Evolutionary conservation across 2,329 filamentous ascomycete species (phyloP).

Genomic region (Coniochaeta sp.): DNA sequence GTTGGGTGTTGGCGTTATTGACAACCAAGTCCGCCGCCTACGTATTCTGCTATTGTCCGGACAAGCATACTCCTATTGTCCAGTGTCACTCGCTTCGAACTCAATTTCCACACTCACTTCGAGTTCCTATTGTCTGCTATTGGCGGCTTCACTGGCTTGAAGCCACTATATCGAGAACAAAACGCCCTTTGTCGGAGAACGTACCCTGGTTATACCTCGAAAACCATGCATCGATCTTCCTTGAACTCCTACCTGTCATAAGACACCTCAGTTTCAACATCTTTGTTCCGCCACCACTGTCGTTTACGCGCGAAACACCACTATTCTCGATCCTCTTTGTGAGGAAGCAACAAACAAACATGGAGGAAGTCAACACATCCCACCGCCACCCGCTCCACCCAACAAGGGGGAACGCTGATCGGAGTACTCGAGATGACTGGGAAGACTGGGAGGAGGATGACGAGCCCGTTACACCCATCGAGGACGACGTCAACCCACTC

Average conservation of each 20-base stretch:
- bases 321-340: not conserved
- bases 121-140: not conserved
- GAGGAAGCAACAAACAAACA: constrained; percentile 9
- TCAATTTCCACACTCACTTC: not conserved
- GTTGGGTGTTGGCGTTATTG: not conserved
- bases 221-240: not conserved
- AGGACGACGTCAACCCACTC: constrained; percentile 24
- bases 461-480: constrained; percentile 31
- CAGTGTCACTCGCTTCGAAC: not conserved
- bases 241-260: not conserved
- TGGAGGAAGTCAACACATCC: constrained; percentile 16
- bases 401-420: constrained; percentile 6
- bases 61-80: not conserved
- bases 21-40: not conserved
- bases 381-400: constrained; percentile 12
- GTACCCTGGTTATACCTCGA: not conserved
- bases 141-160: not conserved
- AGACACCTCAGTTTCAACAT: not conserved
- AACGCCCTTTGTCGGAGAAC: not conserved
- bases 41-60: not conserved
- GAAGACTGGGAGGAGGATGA: constrained; percentile 50
- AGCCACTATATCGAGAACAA: not conserved
- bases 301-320: not conserved
- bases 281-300: not conserved
- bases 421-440: constrained; percentile 34